Base-by-base conservation (phyloP, 345 rosid species). In the Combretum micranthum region DNA sequence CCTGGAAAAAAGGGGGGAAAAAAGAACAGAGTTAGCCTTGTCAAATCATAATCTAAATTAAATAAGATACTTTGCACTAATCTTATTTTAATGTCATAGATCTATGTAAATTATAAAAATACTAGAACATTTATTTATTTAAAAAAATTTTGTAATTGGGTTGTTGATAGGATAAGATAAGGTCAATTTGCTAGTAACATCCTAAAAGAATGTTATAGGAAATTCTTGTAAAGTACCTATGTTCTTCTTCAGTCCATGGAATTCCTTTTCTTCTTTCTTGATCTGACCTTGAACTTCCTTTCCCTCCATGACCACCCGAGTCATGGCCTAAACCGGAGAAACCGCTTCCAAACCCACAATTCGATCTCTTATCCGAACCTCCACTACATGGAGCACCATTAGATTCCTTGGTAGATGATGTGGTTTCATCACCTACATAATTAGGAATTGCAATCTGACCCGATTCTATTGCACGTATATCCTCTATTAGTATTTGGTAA, bases 241-340 rank as follows among this genome's bases (percentile, higher is more conserved):
- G 98, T 57, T 91, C 96, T 76, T 91, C 98, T 76, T 87, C 96
- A 4, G 96, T 91, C 97, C 96, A 90, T 22, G 97, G 97, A 64
- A 85, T 82, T 19, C 97, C 97, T 76, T 90, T 90, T 65, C 77
- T 70, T 62, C 94, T 77, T 72, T 91, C 98, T 69, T 87, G 98
- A 53, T 91, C 98, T 0, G 86, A 71, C 75, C 75, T 77, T 12
- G 90, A 76, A 4, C 77, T 71, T 50, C 80, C 80, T 75, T 78
- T 77, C 21, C 83, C 75, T 32, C 83, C 82, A 21, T 80, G 83
- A 7, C 84, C 81, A 21, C 72, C 59, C 2, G 88, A 72, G 48
- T 71, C 79, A 42, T 70, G 77, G 59, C 77, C 73, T 45, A 73
- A 44, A 22, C 82, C 86, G 11, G 81, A 58, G 63, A 77, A 58